Base-by-base conservation (phyloP, 2,329 filamentous ascomycete species). In the Colletotrichum euphorbiae region DNA sequence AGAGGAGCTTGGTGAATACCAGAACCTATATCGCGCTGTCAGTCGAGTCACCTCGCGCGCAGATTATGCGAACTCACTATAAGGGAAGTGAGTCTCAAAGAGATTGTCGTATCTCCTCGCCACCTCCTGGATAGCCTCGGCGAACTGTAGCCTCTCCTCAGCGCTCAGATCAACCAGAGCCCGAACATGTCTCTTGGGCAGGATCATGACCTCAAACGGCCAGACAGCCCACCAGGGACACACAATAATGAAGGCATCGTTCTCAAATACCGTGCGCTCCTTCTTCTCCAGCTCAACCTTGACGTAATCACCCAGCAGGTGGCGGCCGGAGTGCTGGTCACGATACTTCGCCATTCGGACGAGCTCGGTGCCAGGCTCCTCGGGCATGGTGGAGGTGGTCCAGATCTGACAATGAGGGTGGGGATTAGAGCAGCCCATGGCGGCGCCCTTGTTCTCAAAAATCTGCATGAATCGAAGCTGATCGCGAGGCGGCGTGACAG, bases 381-480 rank as follows among this genome's bases (percentile, higher is more conserved):
- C 94, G 0, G 96, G 96, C 72, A 98, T 82, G 6, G 90, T 91
- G 21, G 93, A 97, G 0, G 94, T 97, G 2, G 93, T 96, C 96
- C 96, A 99, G 70, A 98, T 86, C 79, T 99, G 96, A 67, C 96
- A 95, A 80, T 99, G 96, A 0, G 96, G 96, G 78, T 99, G 96
- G 1, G 96, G 96, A 78, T 99, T 99, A 1, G 95, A 98, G 83
- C 96, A 99, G 58, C 96, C 96, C 96, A 99, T 99, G 11, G 95
- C 93, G 1, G 92, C 90, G 58, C 96, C 96, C 81, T 99, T 99
- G 84, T 99, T 99, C 82, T 99, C 96, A 71, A 99, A 99, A 71
- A 99, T 98, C 78, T 99, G 96, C 94, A 99, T 98, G 81, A 97
- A 98, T 61, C 92, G 89, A 74, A 97, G 93, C 80, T 97, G 93